These are phyloP conservation scores for Cynanchum wilfordii DNA, from an alignment of 257 asterid genomes.

Conservation along the genomic window DNA sequence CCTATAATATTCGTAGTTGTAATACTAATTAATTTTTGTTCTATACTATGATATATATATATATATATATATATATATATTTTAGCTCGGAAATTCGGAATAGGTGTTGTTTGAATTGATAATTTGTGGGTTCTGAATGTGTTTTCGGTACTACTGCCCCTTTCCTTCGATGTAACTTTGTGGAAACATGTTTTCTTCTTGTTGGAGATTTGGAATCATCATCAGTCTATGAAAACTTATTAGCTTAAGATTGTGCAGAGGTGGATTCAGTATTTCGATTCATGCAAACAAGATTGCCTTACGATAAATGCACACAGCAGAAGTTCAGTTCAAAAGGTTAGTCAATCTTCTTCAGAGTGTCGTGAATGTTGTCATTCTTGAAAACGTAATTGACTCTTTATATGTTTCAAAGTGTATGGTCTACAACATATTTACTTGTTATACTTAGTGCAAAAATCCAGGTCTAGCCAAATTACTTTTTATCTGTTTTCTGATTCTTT, in stretches of 20 bases:
- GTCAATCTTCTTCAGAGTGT: conserved; percentile 15
- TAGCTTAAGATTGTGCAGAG: conserved; percentile 42
- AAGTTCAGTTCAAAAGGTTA: conserved; percentile 79
- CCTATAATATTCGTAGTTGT: neutral
- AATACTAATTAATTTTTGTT: neutral
- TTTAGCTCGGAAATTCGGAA: neutral
- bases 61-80: too few relatives aligned
- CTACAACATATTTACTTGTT: neutral
- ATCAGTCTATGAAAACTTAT: neutral
- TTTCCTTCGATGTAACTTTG: neutral
- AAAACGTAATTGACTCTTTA: neutral
- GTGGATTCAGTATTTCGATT: conserved; percentile 65
- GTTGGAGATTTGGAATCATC: neutral
- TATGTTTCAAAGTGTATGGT: neutral
- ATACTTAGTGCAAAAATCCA: neutral
- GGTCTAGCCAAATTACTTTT: neutral
- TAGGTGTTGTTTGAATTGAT: neutral
- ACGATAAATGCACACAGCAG: conserved; percentile 85
- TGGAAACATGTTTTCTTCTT: neutral
- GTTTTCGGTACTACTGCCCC: neutral
- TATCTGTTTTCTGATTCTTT: neutral
- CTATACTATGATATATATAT: neutral
- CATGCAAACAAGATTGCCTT: conserved; percentile 68
- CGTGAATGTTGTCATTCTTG: neutral
- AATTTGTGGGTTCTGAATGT: neutral